Evolutionary conservation across 2,329 filamentous ascomycete species (phyloP).

Genomic region (Pestalotiopsis sp.): DNA sequence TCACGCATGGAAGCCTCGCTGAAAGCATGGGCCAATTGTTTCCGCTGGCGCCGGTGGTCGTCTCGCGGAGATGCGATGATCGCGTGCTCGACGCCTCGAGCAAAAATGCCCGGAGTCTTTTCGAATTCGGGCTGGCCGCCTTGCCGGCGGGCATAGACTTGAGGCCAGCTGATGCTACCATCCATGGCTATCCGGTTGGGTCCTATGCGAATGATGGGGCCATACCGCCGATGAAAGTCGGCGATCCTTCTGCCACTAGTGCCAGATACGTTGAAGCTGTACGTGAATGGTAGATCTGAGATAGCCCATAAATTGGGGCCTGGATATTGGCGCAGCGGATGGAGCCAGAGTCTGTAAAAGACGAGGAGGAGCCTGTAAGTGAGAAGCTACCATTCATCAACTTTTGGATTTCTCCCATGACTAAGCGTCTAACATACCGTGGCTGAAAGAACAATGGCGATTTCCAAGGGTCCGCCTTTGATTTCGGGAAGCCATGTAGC

Average conservation of each 20-base stretch:
- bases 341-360: background rate
- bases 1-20: conserved; percentile 24
- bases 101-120: conserved; percentile 14
- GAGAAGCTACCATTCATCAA: background rate
- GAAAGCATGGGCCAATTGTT: conserved; percentile 31
- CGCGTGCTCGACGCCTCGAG: conserved; percentile 21
- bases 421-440: no score
- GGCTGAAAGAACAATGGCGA: no score
- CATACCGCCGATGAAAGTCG: conserved; percentile 33
- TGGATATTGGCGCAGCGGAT: conserved; percentile 1
- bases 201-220: conserved; percentile 42
- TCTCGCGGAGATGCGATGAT: conserved; percentile 31
- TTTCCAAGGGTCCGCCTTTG: no score
- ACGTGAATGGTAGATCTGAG: background rate
- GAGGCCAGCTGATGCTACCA: conserved; percentile 30
- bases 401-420: no score
- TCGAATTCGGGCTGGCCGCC: conserved; percentile 25
- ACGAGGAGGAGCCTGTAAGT: background rate
- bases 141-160: conserved; percentile 34
- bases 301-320: conserved; percentile 3
- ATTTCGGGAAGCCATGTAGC: no score
- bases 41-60: conserved; percentile 29
- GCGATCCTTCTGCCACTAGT: background rate
- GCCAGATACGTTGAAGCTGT: background rate
- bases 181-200: conserved; percentile 42